Evolutionary conservation across 495 filamentous ascomycete species (phyloP).

Genomic region (Aspergillus nidulans): DNA sequence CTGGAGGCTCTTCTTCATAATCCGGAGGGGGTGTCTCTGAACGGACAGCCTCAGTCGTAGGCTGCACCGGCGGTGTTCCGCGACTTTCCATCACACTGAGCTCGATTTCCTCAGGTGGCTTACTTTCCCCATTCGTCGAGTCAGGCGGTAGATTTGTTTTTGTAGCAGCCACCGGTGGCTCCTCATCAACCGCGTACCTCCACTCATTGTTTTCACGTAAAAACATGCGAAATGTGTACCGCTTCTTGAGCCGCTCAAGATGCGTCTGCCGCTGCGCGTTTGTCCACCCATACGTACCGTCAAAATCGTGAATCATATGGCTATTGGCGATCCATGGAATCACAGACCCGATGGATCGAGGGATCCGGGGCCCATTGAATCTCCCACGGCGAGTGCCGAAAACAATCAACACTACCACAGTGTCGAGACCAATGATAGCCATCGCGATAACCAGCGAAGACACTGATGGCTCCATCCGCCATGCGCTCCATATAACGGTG

Average conservation of each 20-base stretch:
- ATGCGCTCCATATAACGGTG: constrained; percentile 31
- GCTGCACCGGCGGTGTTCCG: neutral
- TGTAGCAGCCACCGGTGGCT: constrained; percentile 9
- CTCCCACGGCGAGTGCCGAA: constrained; percentile 37
- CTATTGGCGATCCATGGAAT: constrained; percentile 40
- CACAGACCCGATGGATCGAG: constrained; percentile 36
- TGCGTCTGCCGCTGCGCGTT: constrained; percentile 29
- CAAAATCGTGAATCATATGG: constrained; percentile 36
- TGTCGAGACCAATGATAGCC: constrained; percentile 34
- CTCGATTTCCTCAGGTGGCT: constrained; percentile 5
- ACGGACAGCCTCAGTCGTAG: neutral
- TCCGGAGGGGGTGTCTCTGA: neutral
- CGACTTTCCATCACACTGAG: constrained; percentile 11
- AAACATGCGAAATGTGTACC: constrained; percentile 37
- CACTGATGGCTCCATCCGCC: constrained; percentile 33
- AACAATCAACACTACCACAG: constrained; percentile 34
- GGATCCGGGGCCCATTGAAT: constrained; percentile 37
- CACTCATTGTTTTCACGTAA: constrained; percentile 28
- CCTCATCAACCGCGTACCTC: constrained; percentile 39
- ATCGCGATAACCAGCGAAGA: constrained; percentile 31
- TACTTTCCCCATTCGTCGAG: neutral
- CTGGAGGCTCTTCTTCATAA: neutral
- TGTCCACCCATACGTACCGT: constrained; percentile 31
- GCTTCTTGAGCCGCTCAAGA: constrained; percentile 27
- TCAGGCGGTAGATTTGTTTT: neutral